These are phyloP conservation scores for Tricholoma saponaceum DNA, from an alignment of 768 basidiomycete species.

Conservation along the genomic window DNA sequence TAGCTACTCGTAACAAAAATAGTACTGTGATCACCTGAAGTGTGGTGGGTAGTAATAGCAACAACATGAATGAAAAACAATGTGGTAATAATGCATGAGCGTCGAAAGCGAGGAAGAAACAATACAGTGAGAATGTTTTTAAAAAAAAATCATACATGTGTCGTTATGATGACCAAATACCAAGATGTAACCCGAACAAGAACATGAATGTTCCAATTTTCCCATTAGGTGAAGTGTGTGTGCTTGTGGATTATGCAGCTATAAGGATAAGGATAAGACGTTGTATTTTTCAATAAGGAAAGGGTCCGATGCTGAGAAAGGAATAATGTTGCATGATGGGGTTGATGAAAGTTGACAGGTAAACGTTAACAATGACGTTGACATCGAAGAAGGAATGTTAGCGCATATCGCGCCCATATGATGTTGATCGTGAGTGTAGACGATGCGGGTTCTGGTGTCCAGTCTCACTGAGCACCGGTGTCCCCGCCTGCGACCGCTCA, in stretches of 20 bases:
- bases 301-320: neutral
- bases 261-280: neutral
- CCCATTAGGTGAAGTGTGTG: neutral
- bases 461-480: constrained; percentile 31
- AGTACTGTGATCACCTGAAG: neutral
- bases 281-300: neutral
- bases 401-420: neutral
- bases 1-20: neutral
- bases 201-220: neutral
- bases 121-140: neutral
- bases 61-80: neutral
- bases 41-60: neutral
- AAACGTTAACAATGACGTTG: constrained; percentile 4
- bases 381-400: neutral
- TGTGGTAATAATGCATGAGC: neutral
- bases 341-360: neutral
- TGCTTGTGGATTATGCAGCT: neutral
- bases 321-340: neutral
- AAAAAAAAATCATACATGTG: neutral
- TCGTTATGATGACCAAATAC: neutral
- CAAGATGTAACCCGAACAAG: neutral
- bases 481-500: constrained; percentile 44
- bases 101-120: neutral
- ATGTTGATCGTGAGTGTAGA: constrained; percentile 11
- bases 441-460: constrained; percentile 22